A percentile compares a stretch with the other conserved stretches of the same genome.
Conservation (phyloP, 768 basidiomycete genomes). For the Lentinus brumalis region DNA sequence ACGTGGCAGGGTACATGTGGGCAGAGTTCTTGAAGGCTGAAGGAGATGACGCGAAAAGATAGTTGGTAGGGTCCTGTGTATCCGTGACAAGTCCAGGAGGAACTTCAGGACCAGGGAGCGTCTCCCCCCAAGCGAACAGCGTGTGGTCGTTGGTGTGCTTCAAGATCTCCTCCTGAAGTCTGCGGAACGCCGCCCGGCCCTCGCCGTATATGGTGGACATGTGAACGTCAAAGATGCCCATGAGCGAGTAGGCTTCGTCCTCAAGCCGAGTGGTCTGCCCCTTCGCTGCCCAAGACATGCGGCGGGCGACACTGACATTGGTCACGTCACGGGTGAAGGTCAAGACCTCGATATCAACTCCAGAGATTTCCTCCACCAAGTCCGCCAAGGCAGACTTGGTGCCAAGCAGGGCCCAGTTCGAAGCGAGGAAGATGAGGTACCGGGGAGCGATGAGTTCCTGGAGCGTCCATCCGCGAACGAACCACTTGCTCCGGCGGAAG, state of each 20-base stretch:
- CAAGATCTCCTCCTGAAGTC: constrained; percentile 4
- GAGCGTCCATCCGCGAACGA: constrained; percentile 5
- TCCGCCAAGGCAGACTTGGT: background rate
- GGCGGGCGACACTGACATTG: background rate
- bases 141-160: background rate
- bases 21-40: background rate
- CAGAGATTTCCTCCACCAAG: constrained; percentile 4
- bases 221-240: constrained; percentile 7
- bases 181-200: constrained; percentile 1
- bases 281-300: constrained; percentile 1
- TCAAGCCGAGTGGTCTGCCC: constrained; percentile 1
- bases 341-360: background rate
- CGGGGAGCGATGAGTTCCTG: constrained; percentile 10
- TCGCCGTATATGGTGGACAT: constrained; percentile 9
- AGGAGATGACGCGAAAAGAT: background rate
- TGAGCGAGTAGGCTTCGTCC: constrained; percentile 9
- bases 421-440: background rate
- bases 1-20: too few relatives aligned
- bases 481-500: background rate
- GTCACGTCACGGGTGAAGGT: background rate
- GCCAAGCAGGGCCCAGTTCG: background rate
- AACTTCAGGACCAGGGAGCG: background rate
- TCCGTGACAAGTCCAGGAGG: background rate
- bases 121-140: constrained; percentile 2
- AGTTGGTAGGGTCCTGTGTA: background rate